Evolutionary conservation across 129 eudicot genomes (phyloP).

Genomic region (Erigeron canadensis): DNA sequence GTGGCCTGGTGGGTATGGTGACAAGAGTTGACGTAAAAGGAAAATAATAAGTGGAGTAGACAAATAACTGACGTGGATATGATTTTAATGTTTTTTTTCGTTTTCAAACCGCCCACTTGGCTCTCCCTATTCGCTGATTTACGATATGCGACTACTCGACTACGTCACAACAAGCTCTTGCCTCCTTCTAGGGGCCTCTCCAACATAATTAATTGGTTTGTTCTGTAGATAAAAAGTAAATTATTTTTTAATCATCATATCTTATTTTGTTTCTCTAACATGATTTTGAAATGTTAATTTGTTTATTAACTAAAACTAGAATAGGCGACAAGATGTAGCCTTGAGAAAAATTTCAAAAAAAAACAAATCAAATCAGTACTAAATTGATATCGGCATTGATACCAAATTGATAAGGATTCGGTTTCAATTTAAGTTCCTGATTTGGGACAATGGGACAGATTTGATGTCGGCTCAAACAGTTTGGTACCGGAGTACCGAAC

Average conservation of each 20-base stretch:
- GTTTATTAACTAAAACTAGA: too few relatives aligned
- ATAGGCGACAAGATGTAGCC: too few relatives aligned
- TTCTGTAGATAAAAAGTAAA: background rate
- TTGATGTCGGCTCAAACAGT: too few relatives aligned
- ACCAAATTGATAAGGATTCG: too few relatives aligned
- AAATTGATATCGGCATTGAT: too few relatives aligned
- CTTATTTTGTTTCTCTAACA: conserved; percentile 7
- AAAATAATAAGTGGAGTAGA: conserved; percentile 24
- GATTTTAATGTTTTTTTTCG: background rate
- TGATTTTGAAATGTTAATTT: background rate
- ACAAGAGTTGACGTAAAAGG: conserved; percentile 2
- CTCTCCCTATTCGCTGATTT: conserved; percentile 15
- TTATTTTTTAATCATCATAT: conserved; percentile 5
- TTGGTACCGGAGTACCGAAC: too few relatives aligned
- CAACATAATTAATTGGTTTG: background rate
- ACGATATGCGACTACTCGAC: conserved; percentile 26
- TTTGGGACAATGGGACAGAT: too few relatives aligned
- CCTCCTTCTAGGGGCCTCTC: conserved; percentile 37
- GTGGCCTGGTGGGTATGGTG: conserved; percentile 23
- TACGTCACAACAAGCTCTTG: conserved; percentile 34
- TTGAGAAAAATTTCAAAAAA: too few relatives aligned
- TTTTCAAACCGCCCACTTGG: conserved; percentile 14
- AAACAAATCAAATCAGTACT: too few relatives aligned
- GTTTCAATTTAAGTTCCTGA: too few relatives aligned
- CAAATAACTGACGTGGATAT: conserved; percentile 27